Percentiles rank a stretch among this genome's conserved stretches.
Conservation (phyloP, 768 basidiomycete genomes). For the Auriscalpium microsporum region DNA sequence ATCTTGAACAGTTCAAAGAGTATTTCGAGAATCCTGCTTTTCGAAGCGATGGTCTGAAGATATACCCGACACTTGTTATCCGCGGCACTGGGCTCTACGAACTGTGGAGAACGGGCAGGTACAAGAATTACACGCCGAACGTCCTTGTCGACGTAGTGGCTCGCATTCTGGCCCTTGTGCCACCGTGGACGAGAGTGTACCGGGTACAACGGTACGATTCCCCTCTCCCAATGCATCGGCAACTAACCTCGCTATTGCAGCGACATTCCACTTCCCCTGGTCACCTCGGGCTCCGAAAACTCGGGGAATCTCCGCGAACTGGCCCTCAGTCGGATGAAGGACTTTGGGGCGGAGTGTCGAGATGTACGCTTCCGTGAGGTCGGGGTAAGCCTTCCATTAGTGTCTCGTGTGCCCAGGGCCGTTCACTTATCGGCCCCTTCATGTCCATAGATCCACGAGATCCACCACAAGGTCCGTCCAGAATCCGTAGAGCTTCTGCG, state of each 20-base stretch:
- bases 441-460: slow-evolving; percentile 79
- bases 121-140: slow-evolving; percentile 99
- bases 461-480: slow-evolving; percentile 94
- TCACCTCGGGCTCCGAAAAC: slow-evolving; percentile 96
- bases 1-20: slow-evolving; percentile 98
- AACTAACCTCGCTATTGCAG: slow-evolving; percentile 29
- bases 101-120: slow-evolving; percentile 92
- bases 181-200: slow-evolving; percentile 98
- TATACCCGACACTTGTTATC: slow-evolving; percentile 97
- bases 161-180: slow-evolving; percentile 89
- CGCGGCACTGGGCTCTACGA: slow-evolving; percentile 95
- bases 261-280: slow-evolving; percentile 94
- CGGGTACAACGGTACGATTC: slow-evolving; percentile 78
- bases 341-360: slow-evolving; percentile 95
- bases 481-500: slow-evolving; percentile 92
- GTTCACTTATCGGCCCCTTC: slow-evolving; percentile 3
- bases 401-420: background rate
- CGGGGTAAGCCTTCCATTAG: slow-evolving; percentile 53
- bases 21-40: slow-evolving; percentile 99
- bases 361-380: slow-evolving; percentile 98
- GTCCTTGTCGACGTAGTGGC: slow-evolving; percentile 97
- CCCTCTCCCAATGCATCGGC: background rate
- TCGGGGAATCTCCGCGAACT: slow-evolving; percentile 94
- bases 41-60: slow-evolving; percentile 93
- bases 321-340: slow-evolving; percentile 95